These are phyloP conservation scores for Mycena vitilis DNA, from an alignment of 768 basidiomycete species.

Conservation along the genomic window DNA sequence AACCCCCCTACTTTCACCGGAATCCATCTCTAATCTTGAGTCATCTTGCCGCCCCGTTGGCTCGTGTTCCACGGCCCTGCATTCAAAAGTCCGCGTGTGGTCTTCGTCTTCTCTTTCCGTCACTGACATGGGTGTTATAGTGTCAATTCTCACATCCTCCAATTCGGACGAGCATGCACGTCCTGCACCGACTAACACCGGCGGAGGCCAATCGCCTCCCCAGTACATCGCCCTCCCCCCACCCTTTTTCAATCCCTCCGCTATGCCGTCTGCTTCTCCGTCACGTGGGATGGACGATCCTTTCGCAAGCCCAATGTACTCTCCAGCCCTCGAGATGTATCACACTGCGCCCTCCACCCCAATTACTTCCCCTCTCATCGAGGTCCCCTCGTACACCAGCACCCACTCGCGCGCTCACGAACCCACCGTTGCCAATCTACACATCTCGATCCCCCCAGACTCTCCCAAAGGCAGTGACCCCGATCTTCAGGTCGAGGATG, in stretches of 20 bases:
- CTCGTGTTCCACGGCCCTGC: conserved; percentile 30
- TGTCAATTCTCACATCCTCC: conserved; percentile 25
- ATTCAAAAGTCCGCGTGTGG: conserved; percentile 27
- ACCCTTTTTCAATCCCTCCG: conserved; percentile 46
- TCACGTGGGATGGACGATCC: conserved; percentile 49
- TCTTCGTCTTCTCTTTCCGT: conserved; percentile 7
- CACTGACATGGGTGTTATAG: conserved; percentile 37
- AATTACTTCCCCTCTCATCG: conserved; percentile 46
- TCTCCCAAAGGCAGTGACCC: conserved; percentile 24
- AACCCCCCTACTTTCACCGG: conserved; percentile 8
- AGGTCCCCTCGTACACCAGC: conserved; percentile 50
- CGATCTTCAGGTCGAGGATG: conserved; percentile 46
- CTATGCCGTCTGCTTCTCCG: conserved; percentile 46
- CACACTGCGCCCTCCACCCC: conserved; percentile 63
- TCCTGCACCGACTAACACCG: conserved; percentile 36
- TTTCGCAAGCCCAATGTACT: conserved; percentile 50
- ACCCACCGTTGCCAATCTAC: conserved; percentile 35
- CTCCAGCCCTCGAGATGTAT: conserved; percentile 53
- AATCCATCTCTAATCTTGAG: conserved; percentile 30
- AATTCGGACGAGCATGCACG: conserved; percentile 23
- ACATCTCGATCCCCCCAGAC: conserved; percentile 41
- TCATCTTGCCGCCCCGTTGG: conserved; percentile 37
- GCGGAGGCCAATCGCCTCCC: conserved; percentile 41
- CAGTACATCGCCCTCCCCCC: conserved; percentile 48
- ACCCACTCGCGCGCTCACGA: conserved; percentile 53